Percentiles rank a stretch among this genome's conserved stretches.
Evolutionary conservation across 495 filamentous ascomycete species (phyloP).

Genomic region (Penicillium chermesinum): DNA sequence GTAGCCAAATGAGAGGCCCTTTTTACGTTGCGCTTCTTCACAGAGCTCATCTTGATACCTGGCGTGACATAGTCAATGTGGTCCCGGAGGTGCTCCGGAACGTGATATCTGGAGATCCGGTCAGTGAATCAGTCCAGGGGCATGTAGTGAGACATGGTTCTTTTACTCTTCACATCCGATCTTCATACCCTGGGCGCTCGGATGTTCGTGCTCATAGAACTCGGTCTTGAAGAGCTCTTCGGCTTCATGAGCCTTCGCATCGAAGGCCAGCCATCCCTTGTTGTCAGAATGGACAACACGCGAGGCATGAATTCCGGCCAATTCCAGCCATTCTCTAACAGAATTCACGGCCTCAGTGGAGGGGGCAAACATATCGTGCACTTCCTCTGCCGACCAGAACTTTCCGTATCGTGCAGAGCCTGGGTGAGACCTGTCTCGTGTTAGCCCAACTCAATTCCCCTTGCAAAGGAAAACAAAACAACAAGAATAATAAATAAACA

Average conservation of each 20-base stretch:
- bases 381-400: constrained; percentile 53
- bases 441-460: constrained; percentile 3
- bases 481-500: too few species aligned
- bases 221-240: constrained; percentile 55
- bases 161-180: constrained; percentile 45
- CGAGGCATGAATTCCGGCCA: constrained; percentile 42
- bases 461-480: neutral
- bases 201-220: constrained; percentile 54
- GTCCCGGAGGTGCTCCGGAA: constrained; percentile 44
- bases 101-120: constrained; percentile 39
- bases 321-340: constrained; percentile 42
- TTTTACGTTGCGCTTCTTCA: constrained; percentile 23
- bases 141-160: neutral
- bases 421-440: constrained; percentile 56
- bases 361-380: constrained; percentile 52
- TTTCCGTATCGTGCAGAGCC: constrained; percentile 56
- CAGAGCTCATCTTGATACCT: constrained; percentile 42
- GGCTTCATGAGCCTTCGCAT: constrained; percentile 50
- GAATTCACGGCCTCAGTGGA: constrained; percentile 40
- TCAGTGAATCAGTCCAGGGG: neutral
- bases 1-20: constrained; percentile 17
- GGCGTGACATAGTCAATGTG: constrained; percentile 59
- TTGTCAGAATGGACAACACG: constrained; percentile 47
- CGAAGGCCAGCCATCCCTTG: constrained; percentile 53
- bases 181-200: constrained; percentile 33